Base-by-base conservation (phyloP, 306 rosid genomes). In the Malus orientalis region DNA sequence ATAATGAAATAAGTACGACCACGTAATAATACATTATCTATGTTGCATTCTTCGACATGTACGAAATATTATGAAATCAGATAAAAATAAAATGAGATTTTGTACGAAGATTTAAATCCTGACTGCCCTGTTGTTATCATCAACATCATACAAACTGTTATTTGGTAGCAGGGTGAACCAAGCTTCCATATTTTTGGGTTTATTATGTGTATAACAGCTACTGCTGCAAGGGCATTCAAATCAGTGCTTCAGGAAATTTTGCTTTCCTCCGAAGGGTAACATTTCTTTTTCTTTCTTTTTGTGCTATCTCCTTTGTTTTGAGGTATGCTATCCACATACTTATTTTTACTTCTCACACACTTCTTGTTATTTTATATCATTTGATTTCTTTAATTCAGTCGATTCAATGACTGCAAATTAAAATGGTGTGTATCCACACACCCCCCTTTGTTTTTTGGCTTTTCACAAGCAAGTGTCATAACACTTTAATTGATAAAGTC, bases 171-270 rank as follows among this genome's bases (percentile, higher is more conserved):
- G 79, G 75, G 71, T 60, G 79, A 80, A 69, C 83, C 83, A n/a
- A 80, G 79, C 59, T 79, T 80, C 74, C 75, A 80, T 53, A 58
- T 74, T 19, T 47, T 69, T 36, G 79, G 83, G 54, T 74, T 80
- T 38, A 36, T 74, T 11, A 69, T 74, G 54, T 74, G 78, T 38
- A 22, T 73, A 20, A 51, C 78, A 4, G 77, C 82, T 2, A 79
- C 82, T 4, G 82, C 74, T 66, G 82, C 74, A 33, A 66, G 82
- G 73, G 82, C 82, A 60, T 69, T 74, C 29, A 80, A 74, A 22
- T 80, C 83, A 3, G 83, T 73, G 64, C 47, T 69, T 60, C 83
- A 80, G 61, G 76, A 69, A 57, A 74, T 80, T 60, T 67, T 79
- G 59, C 78, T 79, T 42, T 72, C 82, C 30, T 73, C 78, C 8